Conservation (phyloP, 208 protist species). For the Naegleria fowleri region DNA sequence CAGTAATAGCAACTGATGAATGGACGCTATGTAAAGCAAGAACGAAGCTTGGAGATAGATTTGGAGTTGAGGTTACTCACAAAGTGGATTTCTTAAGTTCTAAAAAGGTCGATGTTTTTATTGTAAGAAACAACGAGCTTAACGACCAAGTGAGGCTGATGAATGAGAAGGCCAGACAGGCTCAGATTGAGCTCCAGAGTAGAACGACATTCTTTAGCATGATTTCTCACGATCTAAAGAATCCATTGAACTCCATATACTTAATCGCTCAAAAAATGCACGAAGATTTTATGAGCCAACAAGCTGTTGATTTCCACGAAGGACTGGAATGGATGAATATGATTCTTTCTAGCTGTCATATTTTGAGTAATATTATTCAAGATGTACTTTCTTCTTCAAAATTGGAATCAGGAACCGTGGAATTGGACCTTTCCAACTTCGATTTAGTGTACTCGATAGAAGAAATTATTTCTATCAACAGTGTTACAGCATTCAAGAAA, state of each 20-base stretch:
- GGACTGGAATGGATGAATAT: background rate
- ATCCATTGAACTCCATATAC: constrained; percentile 18
- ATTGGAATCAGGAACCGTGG: background rate
- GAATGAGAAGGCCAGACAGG: background rate
- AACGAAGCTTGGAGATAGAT: background rate
- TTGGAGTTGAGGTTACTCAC: background rate
- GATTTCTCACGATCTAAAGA: constrained; percentile 24
- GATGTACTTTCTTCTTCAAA: constrained; percentile 20
- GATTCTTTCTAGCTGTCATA: constrained; percentile 11
- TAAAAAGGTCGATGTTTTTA: constrained; percentile 9
- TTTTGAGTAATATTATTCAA: constrained; percentile 9
- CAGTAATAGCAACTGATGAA: background rate
- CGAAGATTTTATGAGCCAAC: background rate
- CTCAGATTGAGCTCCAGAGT: background rate
- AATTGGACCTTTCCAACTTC: background rate
- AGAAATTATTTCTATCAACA: background rate
- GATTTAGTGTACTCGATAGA: constrained; percentile 1
- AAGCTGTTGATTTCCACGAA: background rate
- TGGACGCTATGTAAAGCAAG: background rate
- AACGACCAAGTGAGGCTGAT: background rate
- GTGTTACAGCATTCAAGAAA: background rate
- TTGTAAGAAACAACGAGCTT: background rate
- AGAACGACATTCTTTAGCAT: constrained; percentile 17
- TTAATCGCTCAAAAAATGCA: constrained; percentile 14
- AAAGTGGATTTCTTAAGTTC: background rate